Evolutionary conservation across 257 asterid genomes (phyloP).

Genomic region (Mentha longifolia): DNA sequence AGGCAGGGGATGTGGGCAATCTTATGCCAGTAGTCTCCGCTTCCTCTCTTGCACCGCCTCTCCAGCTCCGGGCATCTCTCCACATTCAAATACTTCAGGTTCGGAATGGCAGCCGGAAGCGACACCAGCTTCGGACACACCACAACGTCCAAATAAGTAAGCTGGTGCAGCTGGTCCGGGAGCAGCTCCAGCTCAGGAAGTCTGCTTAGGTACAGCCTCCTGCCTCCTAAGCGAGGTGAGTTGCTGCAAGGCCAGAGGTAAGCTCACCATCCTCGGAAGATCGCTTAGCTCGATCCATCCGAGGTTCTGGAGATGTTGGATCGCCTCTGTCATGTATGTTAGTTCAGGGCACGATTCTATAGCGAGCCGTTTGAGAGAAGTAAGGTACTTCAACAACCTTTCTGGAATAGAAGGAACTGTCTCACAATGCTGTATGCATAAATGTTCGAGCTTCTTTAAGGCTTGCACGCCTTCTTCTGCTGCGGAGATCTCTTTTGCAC

Average conservation of each 20-base stretch:
- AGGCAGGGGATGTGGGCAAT: too few relatives aligned
- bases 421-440: background rate
- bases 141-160: too few relatives aligned
- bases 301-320: slow-evolving; percentile 21
- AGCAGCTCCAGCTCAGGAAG: slow-evolving; percentile 30
- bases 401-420: background rate
- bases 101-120: slow-evolving; percentile 30
- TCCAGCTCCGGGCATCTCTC: too few relatives aligned
- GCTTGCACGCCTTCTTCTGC: background rate
- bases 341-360: background rate
- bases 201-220: too few relatives aligned
- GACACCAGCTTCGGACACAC: slow-evolving; percentile 28
- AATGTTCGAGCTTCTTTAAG: background rate
- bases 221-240: slow-evolving; percentile 10
- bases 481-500: background rate
- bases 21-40: too few relatives aligned
- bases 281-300: background rate
- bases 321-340: slow-evolving; percentile 10
- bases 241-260: slow-evolving; percentile 17
- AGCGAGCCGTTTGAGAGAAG: background rate
- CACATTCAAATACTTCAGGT: background rate
- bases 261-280: slow-evolving; percentile 19
- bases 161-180: slow-evolving; percentile 27
- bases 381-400: background rate
- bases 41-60: too few relatives aligned